A percentile compares a stretch with the other conserved stretches of the same genome.
These are phyloP conservation scores for Thermochaetoides dissita DNA, from an alignment of 2,329 filamentous ascomycete species.

Conservation along the genomic window DNA sequence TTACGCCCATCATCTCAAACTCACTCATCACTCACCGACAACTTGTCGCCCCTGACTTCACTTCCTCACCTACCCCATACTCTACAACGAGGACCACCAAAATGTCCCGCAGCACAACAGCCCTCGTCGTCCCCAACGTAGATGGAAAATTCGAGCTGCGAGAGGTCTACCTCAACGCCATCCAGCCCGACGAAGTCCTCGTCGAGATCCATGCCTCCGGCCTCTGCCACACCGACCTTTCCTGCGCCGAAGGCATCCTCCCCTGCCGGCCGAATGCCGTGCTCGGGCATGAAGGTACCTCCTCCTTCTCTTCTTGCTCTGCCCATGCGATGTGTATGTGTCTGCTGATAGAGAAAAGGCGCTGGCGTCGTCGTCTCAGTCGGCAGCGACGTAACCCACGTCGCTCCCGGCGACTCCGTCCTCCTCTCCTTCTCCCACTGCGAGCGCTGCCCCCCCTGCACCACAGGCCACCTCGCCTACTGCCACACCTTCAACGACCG, in stretches of 20 bases:
- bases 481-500: slow-evolving; percentile 15
- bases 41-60: background rate
- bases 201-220: slow-evolving; percentile 22
- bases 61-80: background rate
- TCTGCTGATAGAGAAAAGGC: slow-evolving; percentile 4
- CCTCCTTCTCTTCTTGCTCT: background rate
- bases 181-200: slow-evolving; percentile 18
- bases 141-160: slow-evolving; percentile 13
- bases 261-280: slow-evolving; percentile 17
- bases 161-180: slow-evolving; percentile 10
- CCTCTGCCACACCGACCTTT: slow-evolving; percentile 22
- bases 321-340: background rate
- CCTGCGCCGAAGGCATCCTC: slow-evolving; percentile 24
- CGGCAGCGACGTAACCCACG: slow-evolving; percentile 32
- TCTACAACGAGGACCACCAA: slow-evolving; percentile 1
- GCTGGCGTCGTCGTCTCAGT: slow-evolving; percentile 12
- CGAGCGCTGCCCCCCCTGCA: slow-evolving; percentile 13
- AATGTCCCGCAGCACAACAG: slow-evolving; percentile 14
- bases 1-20: background rate
- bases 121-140: slow-evolving; percentile 14
- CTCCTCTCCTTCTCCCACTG: slow-evolving; percentile 31
- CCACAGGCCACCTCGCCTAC: slow-evolving; percentile 14
- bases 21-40: background rate
- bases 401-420: slow-evolving; percentile 39
- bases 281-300: slow-evolving; percentile 15